Percentiles rank a stretch among this genome's conserved stretches.
phyloP scores from a whole-genome alignment of 176 grass and related monocot species.

The Eremochloa ophiuroides region DNA sequence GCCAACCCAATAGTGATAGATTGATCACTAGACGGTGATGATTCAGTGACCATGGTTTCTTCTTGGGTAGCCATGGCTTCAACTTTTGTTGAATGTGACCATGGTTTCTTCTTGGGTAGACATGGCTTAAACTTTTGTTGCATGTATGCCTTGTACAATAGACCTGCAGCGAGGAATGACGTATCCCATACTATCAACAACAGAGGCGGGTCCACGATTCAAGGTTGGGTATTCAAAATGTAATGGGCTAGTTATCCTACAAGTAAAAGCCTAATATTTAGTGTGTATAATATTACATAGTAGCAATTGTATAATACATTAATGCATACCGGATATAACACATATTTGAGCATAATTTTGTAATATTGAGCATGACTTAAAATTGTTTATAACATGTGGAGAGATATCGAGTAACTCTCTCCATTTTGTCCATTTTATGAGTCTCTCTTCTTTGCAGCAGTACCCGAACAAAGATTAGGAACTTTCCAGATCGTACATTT shows the following conservation, averaged over 20 bases:
- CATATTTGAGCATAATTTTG: not conserved
- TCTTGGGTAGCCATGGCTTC: conserved; percentile 19
- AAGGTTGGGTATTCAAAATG: too few species aligned
- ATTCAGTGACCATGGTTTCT: not conserved
- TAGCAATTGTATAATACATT: not conserved
- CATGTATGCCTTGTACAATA: not conserved
- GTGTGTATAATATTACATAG: not conserved
- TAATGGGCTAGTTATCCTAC: not conserved
- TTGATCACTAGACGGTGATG: not conserved
- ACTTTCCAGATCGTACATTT: too few species aligned
- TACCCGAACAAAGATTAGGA: not conserved
- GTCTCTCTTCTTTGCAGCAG: not conserved
- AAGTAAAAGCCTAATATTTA: not conserved
- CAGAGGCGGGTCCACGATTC: not conserved
- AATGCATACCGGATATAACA: not conserved
- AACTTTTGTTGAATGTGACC: not conserved
- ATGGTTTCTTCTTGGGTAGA: conserved; percentile 11
- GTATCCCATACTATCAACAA: not conserved
- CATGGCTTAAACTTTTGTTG: conserved; percentile 13
- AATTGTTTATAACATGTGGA: not conserved
- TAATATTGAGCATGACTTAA: not conserved
- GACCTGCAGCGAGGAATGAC: not conserved
- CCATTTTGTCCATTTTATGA: not conserved
- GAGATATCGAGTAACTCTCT: not conserved
- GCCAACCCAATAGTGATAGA: conserved; percentile 33